A percentile compares a stretch with the other conserved stretches of the same genome.
phyloP scores from a whole-genome alignment of 768 basidiomycete species.

The Leccinum longicurvipes region DNA sequence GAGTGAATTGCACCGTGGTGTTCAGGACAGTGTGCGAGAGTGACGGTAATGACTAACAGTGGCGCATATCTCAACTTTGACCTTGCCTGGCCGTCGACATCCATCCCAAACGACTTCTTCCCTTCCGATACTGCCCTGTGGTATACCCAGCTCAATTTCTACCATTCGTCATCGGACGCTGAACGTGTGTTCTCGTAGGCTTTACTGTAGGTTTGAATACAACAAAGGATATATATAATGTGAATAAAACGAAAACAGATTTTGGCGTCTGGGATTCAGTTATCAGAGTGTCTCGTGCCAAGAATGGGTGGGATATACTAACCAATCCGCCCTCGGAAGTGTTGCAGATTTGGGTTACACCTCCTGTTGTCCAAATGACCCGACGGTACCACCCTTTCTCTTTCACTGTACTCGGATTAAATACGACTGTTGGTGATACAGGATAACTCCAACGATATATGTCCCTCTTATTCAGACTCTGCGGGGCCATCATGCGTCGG shows the following conservation, averaged over 20 bases:
- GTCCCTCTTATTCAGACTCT: slow-evolving; percentile 68
- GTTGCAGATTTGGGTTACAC: slow-evolving; percentile 53
- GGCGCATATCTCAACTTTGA: slow-evolving; percentile 78
- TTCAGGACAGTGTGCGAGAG: not conserved
- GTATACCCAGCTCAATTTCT: slow-evolving; percentile 33
- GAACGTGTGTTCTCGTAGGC: slow-evolving; percentile 32
- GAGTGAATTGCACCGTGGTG: slow-evolving; percentile 25
- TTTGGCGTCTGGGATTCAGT: slow-evolving; percentile 85
- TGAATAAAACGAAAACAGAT: slow-evolving; percentile 43
- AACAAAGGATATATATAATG: not conserved
- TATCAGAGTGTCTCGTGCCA: slow-evolving; percentile 65
- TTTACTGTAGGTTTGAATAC: slow-evolving; percentile 33
- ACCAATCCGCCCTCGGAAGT: slow-evolving; percentile 64
- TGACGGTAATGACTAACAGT: slow-evolving; percentile 41
- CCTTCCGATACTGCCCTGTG: slow-evolving; percentile 70
- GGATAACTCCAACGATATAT: slow-evolving; percentile 48
- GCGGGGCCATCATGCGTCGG: slow-evolving; percentile 57
- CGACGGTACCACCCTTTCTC: slow-evolving; percentile 42
- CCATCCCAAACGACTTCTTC: slow-evolving; percentile 71
- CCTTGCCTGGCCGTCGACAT: slow-evolving; percentile 69
- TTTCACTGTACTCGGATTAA: not conserved
- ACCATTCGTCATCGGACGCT: slow-evolving; percentile 17
- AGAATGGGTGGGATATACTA: slow-evolving; percentile 62
- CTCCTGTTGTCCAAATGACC: slow-evolving; percentile 73
- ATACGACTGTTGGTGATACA: slow-evolving; percentile 16